Base-by-base conservation (phyloP, 768 basidiomycete genomes). In the Fistulinella prunicolor region DNA sequence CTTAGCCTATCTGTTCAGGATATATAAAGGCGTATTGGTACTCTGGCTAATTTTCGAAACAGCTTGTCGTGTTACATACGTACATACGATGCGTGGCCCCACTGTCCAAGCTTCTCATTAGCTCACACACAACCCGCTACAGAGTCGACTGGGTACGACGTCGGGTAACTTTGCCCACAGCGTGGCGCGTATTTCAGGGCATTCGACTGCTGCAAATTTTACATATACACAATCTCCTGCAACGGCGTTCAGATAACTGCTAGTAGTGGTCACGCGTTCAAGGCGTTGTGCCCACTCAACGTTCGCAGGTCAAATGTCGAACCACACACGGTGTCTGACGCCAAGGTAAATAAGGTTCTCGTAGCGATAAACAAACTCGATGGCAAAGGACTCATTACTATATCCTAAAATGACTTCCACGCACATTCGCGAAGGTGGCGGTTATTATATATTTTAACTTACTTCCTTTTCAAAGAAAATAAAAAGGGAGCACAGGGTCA, bases 381-480 rank as follows among this genome's bases (percentile, higher is more conserved):
- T 52, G 10, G 28, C 28, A 23, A 42, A 20, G 16, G 39, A 24
- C 35, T n/a, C 21, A 40, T 39, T 24, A 45, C 41, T 42, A 44
- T 51, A 26, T 50, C 26, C 26, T 16, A 38, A 16, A 29, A 45
- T 20, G 24, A 34, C 49, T 46, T 39, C 56, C 29, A 9, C 39
- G 12, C 37, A n/a, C 40, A 32, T 42, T 39, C 52, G 21, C 42
- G 42, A 55, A 50, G 47, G 44, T 24, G 47, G 46, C 57, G 46
- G 52, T 50, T 46, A 50, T 50, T 42, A 34, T 8, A 6, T 10
- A 10, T 28, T 28, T 4, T 34, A 55, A 44, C 22, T 5, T 35
- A 34, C 37, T 36, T 41, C 29, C 19, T 45, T 38, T 22, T 10
- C 26, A 10, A 28, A 28, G n/a, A n/a, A 28, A 28, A 28, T 10